Evolutionary conservation across 2,329 filamentous ascomycete species (phyloP), one percentile per base, ranked within the genome.

Genomic region (Hymenoscyphus salicellus): DNA sequence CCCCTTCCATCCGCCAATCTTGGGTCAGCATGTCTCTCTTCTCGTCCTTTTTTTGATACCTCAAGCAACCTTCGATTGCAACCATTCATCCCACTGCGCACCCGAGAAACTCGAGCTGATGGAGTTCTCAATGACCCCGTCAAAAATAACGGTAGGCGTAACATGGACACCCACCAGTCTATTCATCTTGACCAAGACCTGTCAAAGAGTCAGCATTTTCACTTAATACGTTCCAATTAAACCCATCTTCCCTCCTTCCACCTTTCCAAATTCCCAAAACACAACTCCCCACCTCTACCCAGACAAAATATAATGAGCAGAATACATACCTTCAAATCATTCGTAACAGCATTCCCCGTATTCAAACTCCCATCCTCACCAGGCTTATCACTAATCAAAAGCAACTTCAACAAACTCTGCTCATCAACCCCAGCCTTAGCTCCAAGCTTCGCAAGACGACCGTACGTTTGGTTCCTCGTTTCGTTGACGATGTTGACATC

Each of bases 101-200:
- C 82, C 82, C 0, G 84, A 89, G 86, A 93, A 97, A 28, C 88
- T 84, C 64, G 90, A 94, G 68, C 88, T 89, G 69, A 97, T 90
- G 60, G 89, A 86, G 69, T 86, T 86, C 73, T 91, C 90, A 59
- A 96, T 88, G 28, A 96, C 85, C 0, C 93, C 93, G 77, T 98
- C 88, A 76, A 96, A 93, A 59, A 96, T 82, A 23, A 94, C 92
- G 0, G 93, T 97, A 1, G 94, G 94, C 52, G 92, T 94, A 49
- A 97, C 92, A 80, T 98, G 94, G 55, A 97, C 86, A 14, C 93
- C 90, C 8, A 91, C 84, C 70, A 95, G 78, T 55, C 94, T 82
- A 72, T 91, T 85, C 76, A 89, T 89, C 84, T 93, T 96, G 67
- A 94, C 86, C 72, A 94, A 80, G 58, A 52, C 20, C 46, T 52